Conservation (phyloP, 108 stramenopile genomes). For the Fragilariopsis cylindrus region DNA sequence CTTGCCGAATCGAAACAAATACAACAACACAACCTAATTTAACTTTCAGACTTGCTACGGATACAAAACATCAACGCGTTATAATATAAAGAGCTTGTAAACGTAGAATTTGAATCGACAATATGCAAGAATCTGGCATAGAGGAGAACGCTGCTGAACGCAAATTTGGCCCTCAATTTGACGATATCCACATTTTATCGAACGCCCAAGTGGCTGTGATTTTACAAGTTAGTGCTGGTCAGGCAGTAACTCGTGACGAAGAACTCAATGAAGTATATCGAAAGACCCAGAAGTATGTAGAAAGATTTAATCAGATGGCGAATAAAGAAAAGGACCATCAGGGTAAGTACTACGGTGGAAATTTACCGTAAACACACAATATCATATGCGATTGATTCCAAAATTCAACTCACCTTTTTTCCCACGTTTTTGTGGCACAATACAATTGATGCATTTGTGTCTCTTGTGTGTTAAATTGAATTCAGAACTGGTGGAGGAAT, state of each 20-base stretch:
- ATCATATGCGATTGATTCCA: neutral
- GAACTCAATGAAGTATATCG: conserved; percentile 86
- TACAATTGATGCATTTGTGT: neutral
- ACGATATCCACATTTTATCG: conserved; percentile 80
- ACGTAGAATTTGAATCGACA: neutral
- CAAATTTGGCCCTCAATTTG: conserved; percentile 79
- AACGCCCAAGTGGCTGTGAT: conserved; percentile 91
- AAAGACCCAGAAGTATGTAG: conserved; percentile 87
- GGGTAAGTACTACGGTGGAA: conserved; percentile 2
- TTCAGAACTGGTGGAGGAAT: conserved; percentile 78
- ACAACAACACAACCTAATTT: too few species aligned
- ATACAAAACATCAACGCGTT: too few species aligned
- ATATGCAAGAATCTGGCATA: conserved; percentile 10
- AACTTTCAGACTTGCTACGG: too few species aligned
- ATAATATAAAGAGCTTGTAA: too few species aligned
- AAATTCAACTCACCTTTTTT: neutral
- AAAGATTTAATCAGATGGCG: conserved; percentile 88
- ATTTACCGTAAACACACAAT: neutral
- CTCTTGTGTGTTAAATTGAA: neutral
- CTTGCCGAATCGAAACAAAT: too few species aligned
- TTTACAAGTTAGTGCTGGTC: conserved; percentile 74
- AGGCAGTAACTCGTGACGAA: conserved; percentile 75
- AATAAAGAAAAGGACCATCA: conserved; percentile 84
- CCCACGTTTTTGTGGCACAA: neutral
- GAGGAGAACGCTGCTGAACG: conserved; percentile 83